Evolutionary conservation across 441 rosid genomes (phyloP), one percentile per base, ranked within the genome.

Genomic region (Erodium moschatum): DNA sequence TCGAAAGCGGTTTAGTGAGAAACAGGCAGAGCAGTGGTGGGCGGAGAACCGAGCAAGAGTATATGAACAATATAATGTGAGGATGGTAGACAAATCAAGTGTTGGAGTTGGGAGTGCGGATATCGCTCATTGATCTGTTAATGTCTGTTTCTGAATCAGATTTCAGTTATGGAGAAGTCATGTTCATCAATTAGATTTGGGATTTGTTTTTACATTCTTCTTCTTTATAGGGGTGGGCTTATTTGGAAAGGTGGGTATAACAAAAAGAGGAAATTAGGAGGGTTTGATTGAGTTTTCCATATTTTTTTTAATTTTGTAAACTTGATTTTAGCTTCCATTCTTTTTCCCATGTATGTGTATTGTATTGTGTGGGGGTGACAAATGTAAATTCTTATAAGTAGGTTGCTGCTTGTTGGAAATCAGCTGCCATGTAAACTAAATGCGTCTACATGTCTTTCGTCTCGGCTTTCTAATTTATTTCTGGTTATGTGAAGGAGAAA

Each of bases 11-110:
- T 89, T 93, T 77, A 89, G 88, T 62, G 98, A 93, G 85, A 88
- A 89, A 73, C 90, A 93, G 79, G 97, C 98, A 2, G 98, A 91
- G 70, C 86, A 84, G 71, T 89, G 98, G 98, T 93, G 98, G 98
- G 86, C 96, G 58, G 95, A 89, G 79, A 93, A 93, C 82, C 84
- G 95, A 70, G 87, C 84, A 71, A 83, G 97, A 78, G 97, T 93
- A 54, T 87, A 91, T 4, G 89, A 89, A 77, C 89, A 79, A 61
- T 89, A 93, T 87, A 91, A 91, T 19, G 96, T 91, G 29, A 87
- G 89, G 60, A 77, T 70, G 80, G 72, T 84, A 20, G 96, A 91
- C 81, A 93, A 84, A 81, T 81, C 92, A 24, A 86, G 83, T 68
- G 77, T 82, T 8, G 86, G 89, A 64, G 84, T 78, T 12, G 91